Base-by-base conservation (phyloP, 139 green algal genomes). In the Chlorella sp. region DNA sequence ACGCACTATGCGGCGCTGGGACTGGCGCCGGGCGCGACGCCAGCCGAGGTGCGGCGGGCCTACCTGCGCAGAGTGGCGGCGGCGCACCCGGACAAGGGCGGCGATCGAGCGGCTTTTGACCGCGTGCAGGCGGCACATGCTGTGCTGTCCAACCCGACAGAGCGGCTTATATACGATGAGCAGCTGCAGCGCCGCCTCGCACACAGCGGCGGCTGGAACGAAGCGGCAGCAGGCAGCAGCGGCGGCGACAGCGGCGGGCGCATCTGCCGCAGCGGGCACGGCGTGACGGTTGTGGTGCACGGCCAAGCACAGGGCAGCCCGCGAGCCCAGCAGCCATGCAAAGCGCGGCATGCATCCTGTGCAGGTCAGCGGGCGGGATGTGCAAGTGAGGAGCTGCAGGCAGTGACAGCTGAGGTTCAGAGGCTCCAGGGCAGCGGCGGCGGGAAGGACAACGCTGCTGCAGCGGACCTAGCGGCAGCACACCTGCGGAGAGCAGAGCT, bases 61-160 rank as follows among this genome's bases (percentile, higher is more conserved):
- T 89, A 89, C 85, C 70, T 56, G 34, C 70, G 65, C 44, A 60
- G 65, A 25, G n/a, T 89, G 17, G 68, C 86, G 17, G 32, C 47
- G 12, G 78, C 68, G 5, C 85, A 89, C 55, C 85, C 85, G 17
- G 85, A 89, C 71, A 89, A 89, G 51, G 85, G 85, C 36, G 85
- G 85, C 78, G 23, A n/a, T 47, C 25, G 38, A 16, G 80, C 78
- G 16, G 32, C 17, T 7, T 89, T 89, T 62, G 64, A 70, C 30
- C 38, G 21, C 44, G 32, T 89, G 13, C 80, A 89, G 32, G 60
- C 78, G 0, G 85, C 85, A 0, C 85, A 69, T 74, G 32, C 80
- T 20, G 36, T 44, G 32, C 68, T 89, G 20, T 89, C 85, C 12
- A n/a, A 86, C 39, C 55, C 55, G 18, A 36, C 41, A 13, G 78